Base-by-base conservation (phyloP, 1,139 yeast genomes). In the Candida buenavistaensis region DNA sequence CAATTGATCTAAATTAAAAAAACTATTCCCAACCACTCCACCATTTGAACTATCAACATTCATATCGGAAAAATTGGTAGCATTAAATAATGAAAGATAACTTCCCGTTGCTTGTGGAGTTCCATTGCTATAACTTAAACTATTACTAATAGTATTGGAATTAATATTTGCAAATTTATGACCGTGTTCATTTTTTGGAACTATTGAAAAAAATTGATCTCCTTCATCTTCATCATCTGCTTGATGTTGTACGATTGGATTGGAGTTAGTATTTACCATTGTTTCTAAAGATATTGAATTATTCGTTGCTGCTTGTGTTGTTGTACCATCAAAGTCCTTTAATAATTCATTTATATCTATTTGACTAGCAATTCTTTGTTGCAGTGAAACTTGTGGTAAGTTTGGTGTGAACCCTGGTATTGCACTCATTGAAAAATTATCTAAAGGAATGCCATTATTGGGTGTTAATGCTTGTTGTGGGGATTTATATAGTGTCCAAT, bases 1-100 rank as follows among this genome's bases (percentile, higher is more conserved):
- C 30, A 58, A 51, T 32, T 55, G 64, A 26, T 59, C 51, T 36
- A 62, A 48, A 40, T 62, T 59, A 20, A 62, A 54, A 38, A 61
- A 51, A 41, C 62, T 57, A 23, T 45, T 55, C 28, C 43, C 44
- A 5, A 22, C 13, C 11, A 28, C 28, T 16, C 16, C 30, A 23
- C 11, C 21, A 14, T 21, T 16, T 15, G 11, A 3, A 23, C 12
- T 10, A 17, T 6, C 12, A 11, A 8, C 20, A 33, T 57, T 64
- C 35, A 51, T 54, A 32, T 57, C 55, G 35, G 22, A 34, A 24
- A 24, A 34, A 12, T 26, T 26, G n/a, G 35, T 26, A 17, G 35
- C 32, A 26, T 38, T 38, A 9, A 38, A 28, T 29, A 38, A 35
- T 14, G 32, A 24, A 16, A 38, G 30, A 28, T 35, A 38, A 22